Evolutionary conservation across 495 filamentous ascomycete genomes (phyloP).

Genomic region (Penicillium odoratum): DNA sequence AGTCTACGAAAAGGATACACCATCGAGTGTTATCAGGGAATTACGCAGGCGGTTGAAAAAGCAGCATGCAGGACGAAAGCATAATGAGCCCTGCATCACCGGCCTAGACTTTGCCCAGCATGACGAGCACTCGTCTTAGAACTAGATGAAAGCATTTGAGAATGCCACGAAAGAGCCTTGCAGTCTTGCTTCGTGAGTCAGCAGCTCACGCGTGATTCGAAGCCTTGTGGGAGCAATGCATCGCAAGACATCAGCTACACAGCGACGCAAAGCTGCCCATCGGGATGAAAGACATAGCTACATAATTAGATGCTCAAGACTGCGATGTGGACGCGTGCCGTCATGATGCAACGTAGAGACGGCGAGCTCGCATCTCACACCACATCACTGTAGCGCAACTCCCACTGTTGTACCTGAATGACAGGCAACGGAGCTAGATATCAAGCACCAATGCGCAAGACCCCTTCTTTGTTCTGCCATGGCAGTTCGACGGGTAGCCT

Average conservation of each 20-base stretch:
- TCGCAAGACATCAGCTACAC: constrained; percentile 1
- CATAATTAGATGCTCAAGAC: background rate
- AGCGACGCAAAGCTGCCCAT: background rate
- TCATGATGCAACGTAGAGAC: constrained; percentile 5
- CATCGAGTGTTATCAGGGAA: background rate
- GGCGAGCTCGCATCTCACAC: background rate
- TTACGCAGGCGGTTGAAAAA: background rate
- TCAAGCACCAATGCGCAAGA: constrained; percentile 1
- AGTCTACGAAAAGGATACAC: constrained; percentile 1
- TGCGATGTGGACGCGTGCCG: background rate
- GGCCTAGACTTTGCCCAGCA: background rate
- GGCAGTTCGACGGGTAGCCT: constrained; percentile 5
- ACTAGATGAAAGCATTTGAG: background rate
- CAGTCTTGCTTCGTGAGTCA: background rate
- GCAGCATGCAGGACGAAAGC: background rate
- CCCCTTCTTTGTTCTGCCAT: constrained; percentile 3
- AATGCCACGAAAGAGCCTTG: constrained; percentile 2
- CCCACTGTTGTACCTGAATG: background rate
- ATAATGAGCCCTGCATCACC: background rate
- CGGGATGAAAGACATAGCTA: background rate
- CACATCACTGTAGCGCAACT: background rate
- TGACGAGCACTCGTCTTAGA: background rate
- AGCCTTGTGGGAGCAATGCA: background rate
- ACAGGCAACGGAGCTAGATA: constrained; percentile 1
- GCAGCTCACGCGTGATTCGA: constrained; percentile 1